Conservation (phyloP, 2,329 filamentous ascomycete genomes). For the Monilinia fructicola region DNA sequence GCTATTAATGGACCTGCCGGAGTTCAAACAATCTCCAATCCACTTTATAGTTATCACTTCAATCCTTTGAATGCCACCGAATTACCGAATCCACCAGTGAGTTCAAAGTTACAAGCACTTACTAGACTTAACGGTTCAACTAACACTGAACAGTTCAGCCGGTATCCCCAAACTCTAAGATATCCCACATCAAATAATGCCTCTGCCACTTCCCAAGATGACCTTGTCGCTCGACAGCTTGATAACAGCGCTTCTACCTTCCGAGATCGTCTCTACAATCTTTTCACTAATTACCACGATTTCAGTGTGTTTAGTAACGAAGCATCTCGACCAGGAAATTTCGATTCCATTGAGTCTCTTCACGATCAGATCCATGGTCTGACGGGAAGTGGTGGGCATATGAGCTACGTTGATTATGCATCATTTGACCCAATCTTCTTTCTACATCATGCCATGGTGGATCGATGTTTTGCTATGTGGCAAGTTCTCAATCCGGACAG, state of each 20-base stretch:
- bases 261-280: slow-evolving; percentile 63
- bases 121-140: not conserved
- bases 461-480: slow-evolving; percentile 58
- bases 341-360: slow-evolving; percentile 65
- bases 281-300: slow-evolving; percentile 66
- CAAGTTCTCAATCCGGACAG: slow-evolving; percentile 45
- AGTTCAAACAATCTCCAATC: slow-evolving; percentile 48
- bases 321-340: slow-evolving; percentile 49
- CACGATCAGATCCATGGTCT: slow-evolving; percentile 65
- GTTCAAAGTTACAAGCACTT: slow-evolving; percentile 32
- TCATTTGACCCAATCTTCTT: slow-evolving; percentile 52
- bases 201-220: slow-evolving; percentile 58
- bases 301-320: slow-evolving; percentile 71
- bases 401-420: slow-evolving; percentile 46
- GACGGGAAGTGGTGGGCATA: slow-evolving; percentile 53
- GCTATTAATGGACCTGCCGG: slow-evolving; percentile 54
- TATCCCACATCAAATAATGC: slow-evolving; percentile 46
- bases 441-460: slow-evolving; percentile 57
- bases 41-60: slow-evolving; percentile 54
- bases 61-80: slow-evolving; percentile 46
- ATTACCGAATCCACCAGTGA: slow-evolving; percentile 60
- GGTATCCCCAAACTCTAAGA: slow-evolving; percentile 61
- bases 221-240: slow-evolving; percentile 53
- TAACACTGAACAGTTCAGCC: slow-evolving; percentile 50
- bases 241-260: slow-evolving; percentile 54